phyloP scores from a whole-genome alignment of 2,329 filamentous ascomycete species.

The Microdochium nivale region DNA sequence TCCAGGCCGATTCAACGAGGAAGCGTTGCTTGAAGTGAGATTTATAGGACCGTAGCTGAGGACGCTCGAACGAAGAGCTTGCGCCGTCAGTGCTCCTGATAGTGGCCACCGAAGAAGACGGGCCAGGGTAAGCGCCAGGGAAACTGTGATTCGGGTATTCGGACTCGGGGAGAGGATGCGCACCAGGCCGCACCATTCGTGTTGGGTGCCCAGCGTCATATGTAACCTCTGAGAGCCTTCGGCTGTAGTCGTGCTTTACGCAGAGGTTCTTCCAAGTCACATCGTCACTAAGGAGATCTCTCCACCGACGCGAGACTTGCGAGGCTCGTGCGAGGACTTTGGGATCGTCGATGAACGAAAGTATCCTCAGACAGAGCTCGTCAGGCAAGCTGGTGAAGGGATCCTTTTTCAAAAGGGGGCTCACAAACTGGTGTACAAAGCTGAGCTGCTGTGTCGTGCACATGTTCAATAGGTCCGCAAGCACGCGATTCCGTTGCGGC shows the following conservation, averaged over 20 bases:
- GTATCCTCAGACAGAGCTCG: slow-evolving; percentile 81
- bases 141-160: slow-evolving; percentile 30
- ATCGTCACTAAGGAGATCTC: slow-evolving; percentile 87
- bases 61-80: slow-evolving; percentile 33
- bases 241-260: slow-evolving; percentile 84
- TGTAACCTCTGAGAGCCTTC: slow-evolving; percentile 44
- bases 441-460: slow-evolving; percentile 93
- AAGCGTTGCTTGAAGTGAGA: slow-evolving; percentile 98
- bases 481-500: slow-evolving; percentile 67
- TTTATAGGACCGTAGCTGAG: slow-evolving; percentile 76
- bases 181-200: slow-evolving; percentile 19
- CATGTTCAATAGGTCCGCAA: slow-evolving; percentile 83
- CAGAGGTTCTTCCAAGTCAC: slow-evolving; percentile 98
- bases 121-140: slow-evolving; percentile 30
- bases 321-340: slow-evolving; percentile 88
- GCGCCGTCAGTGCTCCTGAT: slow-evolving; percentile 49
- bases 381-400: slow-evolving; percentile 88
- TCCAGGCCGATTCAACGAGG: slow-evolving; percentile 94
- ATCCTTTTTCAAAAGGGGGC: slow-evolving; percentile 89
- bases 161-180: slow-evolving; percentile 22
- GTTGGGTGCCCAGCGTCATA: slow-evolving; percentile 20
- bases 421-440: slow-evolving; percentile 94
- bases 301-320: slow-evolving; percentile 92
- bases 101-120: slow-evolving; percentile 24
- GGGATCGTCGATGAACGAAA: slow-evolving; percentile 95